Evolutionary conservation across 345 rosid species (phyloP), one percentile per base, ranked within the genome.

Genomic region (Rhodamnia argentea): DNA sequence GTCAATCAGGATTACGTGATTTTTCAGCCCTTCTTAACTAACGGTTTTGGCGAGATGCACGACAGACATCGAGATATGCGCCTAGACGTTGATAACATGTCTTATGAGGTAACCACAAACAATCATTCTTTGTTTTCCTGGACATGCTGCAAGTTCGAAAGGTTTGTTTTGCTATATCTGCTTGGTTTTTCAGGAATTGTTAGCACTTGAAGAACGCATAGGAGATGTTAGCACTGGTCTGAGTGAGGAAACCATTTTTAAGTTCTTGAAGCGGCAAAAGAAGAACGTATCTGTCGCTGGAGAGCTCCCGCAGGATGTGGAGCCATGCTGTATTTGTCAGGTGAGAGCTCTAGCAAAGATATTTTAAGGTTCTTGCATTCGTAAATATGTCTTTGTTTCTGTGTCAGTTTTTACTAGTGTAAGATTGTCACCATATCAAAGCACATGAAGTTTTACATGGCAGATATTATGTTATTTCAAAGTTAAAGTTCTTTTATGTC

Each of bases 11-110:
- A 97, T 91, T 94, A 93, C 89, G 90, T 93, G 97, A 89, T 94
- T 85, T 92, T 97, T 27, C 98, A 96, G 89, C 99, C 95, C 51
- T 92, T 93, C 87, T 84, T 94, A 75, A 89, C 90, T 88, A 91
- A 94, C 85, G 93, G 99, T 83, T 89, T 93, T 89, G 94, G 94
- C 32, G 97, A 96, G 86, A 62, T 91, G 85, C 98, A 95, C 83
- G 99, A 97, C 90, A 91, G 96, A 89, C 99, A 97, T 85, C 92
- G 94, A 86, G 98, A 96, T 56, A 90, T 96, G 99, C 97, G 98
- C 76, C 97, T 97, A 62, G 99, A 97, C 85, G 97, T 95, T 75
- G 99, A 97, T 90, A 94, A 96, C 92, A 97, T 97, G 99, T 94
- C 99, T 50, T 96, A 97, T 13, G 99, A 97, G 98, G 99, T 96